These are phyloP conservation scores for Amorphotheca resinae DNA, from an alignment of 495 filamentous ascomycete species.

Conservation along the genomic window DNA sequence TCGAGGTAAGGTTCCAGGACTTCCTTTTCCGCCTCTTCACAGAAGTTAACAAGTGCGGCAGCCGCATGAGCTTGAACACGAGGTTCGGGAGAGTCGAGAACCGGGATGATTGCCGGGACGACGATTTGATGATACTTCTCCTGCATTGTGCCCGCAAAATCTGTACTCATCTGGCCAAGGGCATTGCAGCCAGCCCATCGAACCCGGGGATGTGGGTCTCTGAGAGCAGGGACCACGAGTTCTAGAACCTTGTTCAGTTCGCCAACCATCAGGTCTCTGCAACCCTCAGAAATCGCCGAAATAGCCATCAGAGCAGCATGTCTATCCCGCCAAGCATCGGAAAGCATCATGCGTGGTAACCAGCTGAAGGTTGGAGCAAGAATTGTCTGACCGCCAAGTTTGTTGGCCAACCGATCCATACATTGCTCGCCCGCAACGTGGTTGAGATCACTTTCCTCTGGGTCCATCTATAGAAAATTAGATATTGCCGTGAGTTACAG, in stretches of 20 bases:
- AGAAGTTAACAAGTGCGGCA: constrained; percentile 96
- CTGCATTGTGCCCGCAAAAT: constrained; percentile 98
- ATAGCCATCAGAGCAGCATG: constrained; percentile 99
- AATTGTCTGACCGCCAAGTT: constrained; percentile 77
- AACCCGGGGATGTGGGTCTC: constrained; percentile 84
- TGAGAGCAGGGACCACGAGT: constrained; percentile 84
- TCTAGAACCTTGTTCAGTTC: constrained; percentile 90
- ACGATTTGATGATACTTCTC: constrained; percentile 82
- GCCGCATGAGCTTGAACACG: constrained; percentile 96
- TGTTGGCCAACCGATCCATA: constrained; percentile 97
- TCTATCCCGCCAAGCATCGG: constrained; percentile 85
- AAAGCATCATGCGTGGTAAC: constrained; percentile 96
- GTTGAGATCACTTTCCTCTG: constrained; percentile 93
- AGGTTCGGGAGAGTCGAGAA: constrained; percentile 78
- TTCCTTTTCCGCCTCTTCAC: constrained; percentile 91
- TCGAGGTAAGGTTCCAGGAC: constrained; percentile 91
- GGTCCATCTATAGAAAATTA: constrained; percentile 51
- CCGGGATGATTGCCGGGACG: constrained; percentile 81
- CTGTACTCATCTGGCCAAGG: constrained; percentile 99
- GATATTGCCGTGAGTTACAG: background rate
- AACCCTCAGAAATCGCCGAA: constrained; percentile 97
- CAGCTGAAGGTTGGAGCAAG: constrained; percentile 90
- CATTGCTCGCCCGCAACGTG: constrained; percentile 98
- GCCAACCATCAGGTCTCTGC: constrained; percentile 87
- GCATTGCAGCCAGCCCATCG: constrained; percentile 98